Conservation (phyloP, 495 filamentous ascomycete genomes). For the Penicillium mononematosum region DNA sequence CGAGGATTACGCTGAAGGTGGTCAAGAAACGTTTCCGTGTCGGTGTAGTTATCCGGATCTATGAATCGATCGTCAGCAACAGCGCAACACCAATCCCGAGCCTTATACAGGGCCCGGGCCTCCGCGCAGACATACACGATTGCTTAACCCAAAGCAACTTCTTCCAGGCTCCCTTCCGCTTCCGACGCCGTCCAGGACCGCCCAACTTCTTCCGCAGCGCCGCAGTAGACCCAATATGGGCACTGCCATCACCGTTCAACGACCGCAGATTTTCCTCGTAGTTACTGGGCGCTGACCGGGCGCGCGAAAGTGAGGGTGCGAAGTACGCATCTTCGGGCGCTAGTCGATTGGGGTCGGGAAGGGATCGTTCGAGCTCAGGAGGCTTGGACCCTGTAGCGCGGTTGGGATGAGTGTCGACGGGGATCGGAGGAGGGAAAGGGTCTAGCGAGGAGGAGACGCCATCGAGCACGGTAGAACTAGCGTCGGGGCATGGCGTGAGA, state of each 20-base stretch:
- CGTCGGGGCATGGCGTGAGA: constrained; percentile 34
- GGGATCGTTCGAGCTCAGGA: constrained; percentile 47
- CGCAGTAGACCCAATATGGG: constrained; percentile 30
- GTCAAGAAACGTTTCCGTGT: constrained; percentile 92
- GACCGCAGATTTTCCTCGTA: constrained; percentile 39
- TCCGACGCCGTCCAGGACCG: constrained; percentile 56
- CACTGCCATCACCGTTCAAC: constrained; percentile 32
- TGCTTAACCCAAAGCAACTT: constrained; percentile 98
- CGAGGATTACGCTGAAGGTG: constrained; percentile 94
- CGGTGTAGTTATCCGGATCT: constrained; percentile 99
- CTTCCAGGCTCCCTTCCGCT: constrained; percentile 74
- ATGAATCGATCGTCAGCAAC: constrained; percentile 12
- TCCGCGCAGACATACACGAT: constrained; percentile 61
- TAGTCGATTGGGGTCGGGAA: constrained; percentile 59
- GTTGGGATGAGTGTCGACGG: constrained; percentile 48
- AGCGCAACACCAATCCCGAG: neutral
- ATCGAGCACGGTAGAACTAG: constrained; percentile 36
- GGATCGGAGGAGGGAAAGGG: constrained; percentile 41
- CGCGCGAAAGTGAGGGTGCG: constrained; percentile 55
- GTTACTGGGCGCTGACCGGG: constrained; percentile 45
- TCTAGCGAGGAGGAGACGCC: constrained; percentile 38
- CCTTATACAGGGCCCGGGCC: neutral
- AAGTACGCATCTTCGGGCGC: constrained; percentile 84
- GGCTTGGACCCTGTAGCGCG: constrained; percentile 35
- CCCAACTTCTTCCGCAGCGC: constrained; percentile 51